Evolutionary conservation across 1,284 basidiomycete species (phyloP).

Genomic region (Pseudozyma tsukubaensis): DNA sequence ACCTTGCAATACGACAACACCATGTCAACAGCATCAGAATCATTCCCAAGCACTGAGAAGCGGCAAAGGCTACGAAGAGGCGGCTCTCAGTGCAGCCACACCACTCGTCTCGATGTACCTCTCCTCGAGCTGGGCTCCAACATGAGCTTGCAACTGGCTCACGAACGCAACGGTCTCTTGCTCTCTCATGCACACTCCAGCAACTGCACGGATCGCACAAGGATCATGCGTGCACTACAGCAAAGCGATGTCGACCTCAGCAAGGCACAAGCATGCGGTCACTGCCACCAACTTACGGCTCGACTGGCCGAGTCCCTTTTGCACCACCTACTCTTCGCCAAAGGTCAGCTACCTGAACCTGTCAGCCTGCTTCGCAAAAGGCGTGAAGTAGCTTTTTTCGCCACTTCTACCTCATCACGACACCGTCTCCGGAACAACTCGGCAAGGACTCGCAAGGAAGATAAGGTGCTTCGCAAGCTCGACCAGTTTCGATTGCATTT

Average conservation of each 20-base stretch:
- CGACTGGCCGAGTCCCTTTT: slow-evolving; percentile 36
- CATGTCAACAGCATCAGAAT: not conserved
- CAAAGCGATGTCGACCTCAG: slow-evolving; percentile 10
- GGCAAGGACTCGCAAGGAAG: slow-evolving; percentile 9
- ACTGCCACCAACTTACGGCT: slow-evolving; percentile 38
- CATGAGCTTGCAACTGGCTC: slow-evolving; percentile 28
- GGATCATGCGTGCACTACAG: slow-evolving; percentile 13
- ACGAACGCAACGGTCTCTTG: slow-evolving; percentile 30
- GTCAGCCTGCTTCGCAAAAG: slow-evolving; percentile 31
- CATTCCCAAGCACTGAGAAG: not conserved
- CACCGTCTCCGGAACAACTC: slow-evolving; percentile 9
- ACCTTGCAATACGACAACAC: not conserved
- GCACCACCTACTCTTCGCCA: slow-evolving; percentile 49
- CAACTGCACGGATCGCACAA: slow-evolving; percentile 2
- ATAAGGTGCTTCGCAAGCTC: slow-evolving; percentile 30
- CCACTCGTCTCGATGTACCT: slow-evolving; percentile 22
- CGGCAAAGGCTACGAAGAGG: slow-evolving; percentile 6
- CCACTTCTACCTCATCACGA: not conserved
- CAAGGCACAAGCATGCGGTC: slow-evolving; percentile 44
- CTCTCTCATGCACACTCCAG: slow-evolving; percentile 9
- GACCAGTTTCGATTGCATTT: slow-evolving; percentile 22
- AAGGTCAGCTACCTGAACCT: slow-evolving; percentile 48
- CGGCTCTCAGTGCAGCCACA: slow-evolving; percentile 35
- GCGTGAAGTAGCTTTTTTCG: not conserved
- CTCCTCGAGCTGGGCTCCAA: slow-evolving; percentile 33